Evolutionary conservation across 441 rosid species (phyloP).

Genomic region (Francoa sonchifolia): DNA sequence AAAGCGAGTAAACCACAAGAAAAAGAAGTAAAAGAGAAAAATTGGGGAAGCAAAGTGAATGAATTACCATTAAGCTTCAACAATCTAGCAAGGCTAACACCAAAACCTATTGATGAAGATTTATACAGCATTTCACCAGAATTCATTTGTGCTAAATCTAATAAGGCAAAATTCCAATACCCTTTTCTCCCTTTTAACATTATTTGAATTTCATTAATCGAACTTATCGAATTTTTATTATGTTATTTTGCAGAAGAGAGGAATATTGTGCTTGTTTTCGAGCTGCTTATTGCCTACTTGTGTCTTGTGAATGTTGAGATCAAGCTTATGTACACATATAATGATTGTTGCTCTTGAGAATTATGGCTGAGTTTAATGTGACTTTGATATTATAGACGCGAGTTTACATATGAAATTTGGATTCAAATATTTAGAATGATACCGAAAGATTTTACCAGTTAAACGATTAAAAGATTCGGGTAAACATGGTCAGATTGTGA

Average conservation of each 20-base stretch:
- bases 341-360: too few species aligned
- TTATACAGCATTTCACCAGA: conserved; percentile 74
- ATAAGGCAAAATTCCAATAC: conserved; percentile 28
- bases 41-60: conserved; percentile 18
- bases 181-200: neutral
- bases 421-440: too few species aligned
- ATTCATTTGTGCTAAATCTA: conserved; percentile 43
- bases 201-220: too few species aligned
- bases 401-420: too few species aligned
- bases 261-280: conserved; percentile 37
- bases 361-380: too few species aligned
- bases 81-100: conserved; percentile 24
- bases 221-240: too few species aligned
- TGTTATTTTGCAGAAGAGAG: conserved; percentile 68
- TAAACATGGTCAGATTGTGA: too few species aligned
- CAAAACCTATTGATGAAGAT: conserved; percentile 84
- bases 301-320: conserved; percentile 21
- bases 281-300: conserved; percentile 57
- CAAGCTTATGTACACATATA: too few species aligned
- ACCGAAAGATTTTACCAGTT: too few species aligned
- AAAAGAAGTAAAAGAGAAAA: conserved; percentile 23
- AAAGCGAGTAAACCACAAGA: conserved; percentile 25
- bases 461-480: too few species aligned
- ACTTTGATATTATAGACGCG: too few species aligned
- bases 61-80: conserved; percentile 19